Evolutionary conservation across 2,329 filamentous ascomycete species (phyloP).

Genomic region (Coniochaeta sp.): DNA sequence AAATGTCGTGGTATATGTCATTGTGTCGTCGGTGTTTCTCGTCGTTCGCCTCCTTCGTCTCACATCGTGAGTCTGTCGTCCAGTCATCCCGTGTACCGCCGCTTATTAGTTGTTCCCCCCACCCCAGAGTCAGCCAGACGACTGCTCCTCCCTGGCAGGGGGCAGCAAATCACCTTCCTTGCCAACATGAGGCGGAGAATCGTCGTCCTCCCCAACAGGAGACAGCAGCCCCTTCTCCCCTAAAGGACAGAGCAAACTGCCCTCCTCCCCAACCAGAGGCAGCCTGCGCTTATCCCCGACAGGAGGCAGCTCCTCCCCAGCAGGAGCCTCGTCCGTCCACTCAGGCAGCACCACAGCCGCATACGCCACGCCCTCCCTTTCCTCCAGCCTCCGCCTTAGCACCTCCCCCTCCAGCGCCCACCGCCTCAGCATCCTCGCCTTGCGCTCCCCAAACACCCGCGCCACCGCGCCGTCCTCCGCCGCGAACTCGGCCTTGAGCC

Average conservation of each 20-base stretch:
- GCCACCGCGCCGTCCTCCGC: slow-evolving; percentile 43
- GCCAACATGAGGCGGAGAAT: too few relatives aligned
- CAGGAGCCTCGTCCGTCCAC: slow-evolving; percentile 29
- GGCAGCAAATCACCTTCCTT: neutral
- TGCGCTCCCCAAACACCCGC: slow-evolving; percentile 36
- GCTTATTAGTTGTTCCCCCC: neutral
- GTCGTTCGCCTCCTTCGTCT: too few relatives aligned
- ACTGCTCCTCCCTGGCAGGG: neutral
- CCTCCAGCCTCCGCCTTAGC: slow-evolving; percentile 44
- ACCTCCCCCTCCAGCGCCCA: slow-evolving; percentile 49
- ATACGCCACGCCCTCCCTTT: slow-evolving; percentile 33
- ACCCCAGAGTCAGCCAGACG: neutral
- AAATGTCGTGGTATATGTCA: neutral
- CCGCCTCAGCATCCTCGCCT: slow-evolving; percentile 34
- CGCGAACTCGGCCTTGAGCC: slow-evolving; percentile 34
- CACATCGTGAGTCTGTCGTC: neutral
- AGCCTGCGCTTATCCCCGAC: neutral
- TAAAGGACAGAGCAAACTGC: too few relatives aligned
- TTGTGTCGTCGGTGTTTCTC: neutral
- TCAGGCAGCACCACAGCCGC: slow-evolving; percentile 28
- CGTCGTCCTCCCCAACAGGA: too few relatives aligned
- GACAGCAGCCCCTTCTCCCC: too few relatives aligned
- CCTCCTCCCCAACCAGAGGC: too few relatives aligned
- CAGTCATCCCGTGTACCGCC: too few relatives aligned
- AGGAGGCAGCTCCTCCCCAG: neutral